Evolutionary conservation across 345 rosid genomes (phyloP), one percentile per base, ranked within the genome.

Genomic region (Psidium friedrichsthalianum): DNA sequence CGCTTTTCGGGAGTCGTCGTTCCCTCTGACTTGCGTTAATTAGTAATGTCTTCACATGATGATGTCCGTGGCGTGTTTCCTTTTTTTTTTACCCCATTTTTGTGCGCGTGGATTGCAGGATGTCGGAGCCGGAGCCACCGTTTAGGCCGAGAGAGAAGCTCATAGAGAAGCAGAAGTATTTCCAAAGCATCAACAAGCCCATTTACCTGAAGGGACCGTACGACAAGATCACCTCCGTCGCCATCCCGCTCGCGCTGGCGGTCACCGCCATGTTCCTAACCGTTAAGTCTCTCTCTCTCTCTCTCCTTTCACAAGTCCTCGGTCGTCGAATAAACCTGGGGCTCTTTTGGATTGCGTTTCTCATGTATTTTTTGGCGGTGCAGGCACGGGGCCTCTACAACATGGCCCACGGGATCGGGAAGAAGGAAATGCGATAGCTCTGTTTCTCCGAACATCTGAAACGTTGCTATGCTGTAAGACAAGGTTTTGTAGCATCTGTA

Each of bases 381-480:
- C n/a, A 96, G 99, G 99, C 93, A n/a, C 95, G 94, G 59, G 98
- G 98, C 49, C 88, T 96, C 90, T 96, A n/a, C 88, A 94, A 94
- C 88, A 91, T 96, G 99, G 88, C 98, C 4, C 92, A 92, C 80
- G 99, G 98, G 54, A 94, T 91, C 57, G 96, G 96, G 83, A 96
- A 94, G 92, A 96, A 94, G 89, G 98, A 94, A 90, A 69, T 69
- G 78, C 24, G 8, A 4, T 69, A 69, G 78, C 78, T 69, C 78
- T 32, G 4, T 32, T 18, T 32, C 58, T 8, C 22, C 2, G 58
- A 8, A 56, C 58, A 56, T 56, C 25, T 22, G 58, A 8, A 22
- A 8, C 24, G 58, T 56, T 24, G 24, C 24, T 32, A 32, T 32
- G 78, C 6, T 32, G 78, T 2, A 32, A 69, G 78, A 16, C 12